phyloP scores from a whole-genome alignment of 768 basidiomycete genomes.

The Phylloporus rhodoxanthus region DNA sequence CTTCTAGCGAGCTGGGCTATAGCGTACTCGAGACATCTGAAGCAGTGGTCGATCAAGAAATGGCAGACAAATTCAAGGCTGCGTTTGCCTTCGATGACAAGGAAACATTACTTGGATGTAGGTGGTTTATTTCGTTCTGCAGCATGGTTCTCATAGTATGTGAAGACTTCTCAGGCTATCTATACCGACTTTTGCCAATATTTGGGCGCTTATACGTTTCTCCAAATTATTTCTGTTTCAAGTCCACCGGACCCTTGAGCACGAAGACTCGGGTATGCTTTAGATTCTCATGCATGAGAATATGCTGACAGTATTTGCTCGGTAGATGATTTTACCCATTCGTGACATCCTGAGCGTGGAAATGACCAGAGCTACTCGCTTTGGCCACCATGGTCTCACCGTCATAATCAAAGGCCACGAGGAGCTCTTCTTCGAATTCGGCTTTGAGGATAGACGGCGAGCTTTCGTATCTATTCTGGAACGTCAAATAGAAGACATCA shows the following conservation, averaged over 20 bases:
- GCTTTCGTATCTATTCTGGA: constrained; percentile 73
- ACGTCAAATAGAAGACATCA: constrained; percentile 71
- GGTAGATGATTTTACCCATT: constrained; percentile 91
- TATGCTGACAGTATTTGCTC: constrained; percentile 2
- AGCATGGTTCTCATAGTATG: constrained; percentile 4
- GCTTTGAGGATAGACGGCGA: constrained; percentile 70
- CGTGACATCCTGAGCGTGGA: constrained; percentile 81
- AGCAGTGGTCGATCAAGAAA: constrained; percentile 53
- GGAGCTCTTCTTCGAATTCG: constrained; percentile 95
- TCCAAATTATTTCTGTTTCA: constrained; percentile 92
- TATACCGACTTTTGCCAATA: constrained; percentile 85
- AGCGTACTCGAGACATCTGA: constrained; percentile 78
- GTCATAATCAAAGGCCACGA: constrained; percentile 94
- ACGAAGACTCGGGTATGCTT: constrained; percentile 71
- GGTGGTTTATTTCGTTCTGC: constrained; percentile 30
- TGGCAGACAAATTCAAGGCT: constrained; percentile 67
- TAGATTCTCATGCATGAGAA: not conserved
- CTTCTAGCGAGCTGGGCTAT: constrained; percentile 59
- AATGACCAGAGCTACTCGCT: constrained; percentile 79
- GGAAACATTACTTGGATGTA: constrained; percentile 84
- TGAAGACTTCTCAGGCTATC: constrained; percentile 86
- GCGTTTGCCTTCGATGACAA: constrained; percentile 87
- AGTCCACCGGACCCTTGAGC: constrained; percentile 75
- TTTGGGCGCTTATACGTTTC: constrained; percentile 87
- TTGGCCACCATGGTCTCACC: constrained; percentile 85